A percentile compares a stretch with the other conserved stretches of the same genome.
Conservation (phyloP, 495 filamentous ascomycete species). For the Platismatia glauca region DNA sequence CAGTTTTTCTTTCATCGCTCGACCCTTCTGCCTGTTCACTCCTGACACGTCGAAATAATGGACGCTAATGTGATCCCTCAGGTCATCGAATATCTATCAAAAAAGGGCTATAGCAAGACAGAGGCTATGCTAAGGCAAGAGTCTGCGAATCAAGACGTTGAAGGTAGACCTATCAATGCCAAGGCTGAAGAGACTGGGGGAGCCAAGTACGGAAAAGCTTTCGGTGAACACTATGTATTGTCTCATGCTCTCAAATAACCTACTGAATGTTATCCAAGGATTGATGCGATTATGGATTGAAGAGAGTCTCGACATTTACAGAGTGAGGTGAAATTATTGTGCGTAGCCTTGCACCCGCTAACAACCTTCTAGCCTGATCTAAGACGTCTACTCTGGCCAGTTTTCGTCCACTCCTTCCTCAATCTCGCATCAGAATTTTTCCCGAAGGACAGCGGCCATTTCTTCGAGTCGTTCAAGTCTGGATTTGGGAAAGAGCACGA, state of each 20-base stretch:
- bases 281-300: slow-evolving; percentile 68
- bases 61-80: slow-evolving; percentile 29
- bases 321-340: slow-evolving; percentile 42
- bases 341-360: slow-evolving; percentile 23
- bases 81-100: slow-evolving; percentile 94
- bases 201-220: slow-evolving; percentile 66
- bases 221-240: slow-evolving; percentile 37
- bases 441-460: slow-evolving; percentile 56
- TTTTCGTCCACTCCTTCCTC: slow-evolving; percentile 88
- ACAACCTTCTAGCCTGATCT: slow-evolving; percentile 63
- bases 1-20: not conserved
- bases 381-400: slow-evolving; percentile 73
- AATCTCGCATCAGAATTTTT: slow-evolving; percentile 69
- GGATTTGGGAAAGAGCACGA: slow-evolving; percentile 66
- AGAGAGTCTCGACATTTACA: slow-evolving; percentile 85
- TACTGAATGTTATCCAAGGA: slow-evolving; percentile 7
- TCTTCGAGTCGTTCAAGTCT: slow-evolving; percentile 56
- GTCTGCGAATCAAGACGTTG: slow-evolving; percentile 68
- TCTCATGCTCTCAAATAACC: not conserved
- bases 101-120: slow-evolving; percentile 89
- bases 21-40: not conserved
- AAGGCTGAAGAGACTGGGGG: slow-evolving; percentile 59
- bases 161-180: slow-evolving; percentile 57
- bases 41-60: not conserved
- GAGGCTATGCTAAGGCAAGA: slow-evolving; percentile 90